Conservation (phyloP, 441 rosid genomes). For the Populus hybrid region DNA sequence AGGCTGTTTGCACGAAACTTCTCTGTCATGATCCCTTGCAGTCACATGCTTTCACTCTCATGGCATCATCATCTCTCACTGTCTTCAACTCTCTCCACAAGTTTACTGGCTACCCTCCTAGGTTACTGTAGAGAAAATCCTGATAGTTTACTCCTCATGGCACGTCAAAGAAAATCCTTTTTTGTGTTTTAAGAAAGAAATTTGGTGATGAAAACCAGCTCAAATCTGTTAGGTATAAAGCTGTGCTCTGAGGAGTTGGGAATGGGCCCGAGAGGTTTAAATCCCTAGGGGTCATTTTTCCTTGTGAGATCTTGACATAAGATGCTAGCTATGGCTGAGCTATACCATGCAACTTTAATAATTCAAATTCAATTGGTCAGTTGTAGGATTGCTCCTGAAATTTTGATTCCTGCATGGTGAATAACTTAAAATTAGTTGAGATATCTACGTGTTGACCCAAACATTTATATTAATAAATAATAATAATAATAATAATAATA, state of each 20-base stretch:
- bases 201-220: neutral
- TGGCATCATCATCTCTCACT: neutral
- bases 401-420: no score
- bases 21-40: neutral
- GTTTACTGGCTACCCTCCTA: neutral
- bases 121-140: neutral
- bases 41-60: neutral
- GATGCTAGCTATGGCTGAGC: constrained; percentile 11
- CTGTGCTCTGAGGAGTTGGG: constrained; percentile 2
- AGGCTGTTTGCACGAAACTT: neutral
- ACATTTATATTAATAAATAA: no score
- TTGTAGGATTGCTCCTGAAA: no score
- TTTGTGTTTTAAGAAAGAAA: neutral
- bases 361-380: constrained; percentile 1
- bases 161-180: neutral
- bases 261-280: constrained; percentile 26
- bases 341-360: constrained; percentile 16
- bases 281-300: constrained; percentile 19
- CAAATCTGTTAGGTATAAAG: constrained; percentile 22
- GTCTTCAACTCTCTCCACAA: neutral
- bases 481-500: no score
- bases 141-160: neutral
- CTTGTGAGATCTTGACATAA: constrained; percentile 26
- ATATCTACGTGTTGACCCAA: no score
- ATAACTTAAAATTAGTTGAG: no score